Evolutionary conservation across 345 rosid genomes (phyloP).

Genomic region (Toxicodendron radicans): DNA sequence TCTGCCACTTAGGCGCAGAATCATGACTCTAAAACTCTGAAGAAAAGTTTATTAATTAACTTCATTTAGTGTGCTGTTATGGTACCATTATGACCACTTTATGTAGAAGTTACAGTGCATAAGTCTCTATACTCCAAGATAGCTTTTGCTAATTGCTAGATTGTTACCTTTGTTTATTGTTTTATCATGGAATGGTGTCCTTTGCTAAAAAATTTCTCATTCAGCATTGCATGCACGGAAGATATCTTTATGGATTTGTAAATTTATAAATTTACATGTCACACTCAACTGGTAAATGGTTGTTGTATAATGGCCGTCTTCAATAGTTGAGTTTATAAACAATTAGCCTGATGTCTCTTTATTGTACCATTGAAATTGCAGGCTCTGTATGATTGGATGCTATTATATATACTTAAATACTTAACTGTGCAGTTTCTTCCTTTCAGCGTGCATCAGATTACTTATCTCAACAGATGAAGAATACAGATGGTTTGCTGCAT

Average conservation of each 20-base stretch:
- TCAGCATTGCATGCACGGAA: no score
- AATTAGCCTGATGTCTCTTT: not conserved
- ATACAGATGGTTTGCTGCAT: constrained; percentile 53
- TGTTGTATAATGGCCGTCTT: not conserved
- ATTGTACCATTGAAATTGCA: not conserved
- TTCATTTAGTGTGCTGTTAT: not conserved
- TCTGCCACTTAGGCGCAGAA: no score
- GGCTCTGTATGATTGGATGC: not conserved
- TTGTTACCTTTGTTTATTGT: no score
- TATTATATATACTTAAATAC: constrained; percentile 4
- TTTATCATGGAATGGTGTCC: no score
- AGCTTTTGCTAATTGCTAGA: no score
- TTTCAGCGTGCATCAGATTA: constrained; percentile 80
- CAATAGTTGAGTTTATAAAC: not conserved
- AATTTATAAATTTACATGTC: no score
- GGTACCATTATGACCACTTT: not conserved
- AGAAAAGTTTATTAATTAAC: no score
- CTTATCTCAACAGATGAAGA: constrained; percentile 69
- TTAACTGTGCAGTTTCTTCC: constrained; percentile 23
- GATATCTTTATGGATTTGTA: no score
- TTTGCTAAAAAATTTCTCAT: no score
- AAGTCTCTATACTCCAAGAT: no score
- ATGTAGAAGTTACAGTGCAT: not conserved
- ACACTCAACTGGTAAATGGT: no score
- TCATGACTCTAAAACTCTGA: no score